A percentile compares a stretch with the other conserved stretches of the same genome.
These are phyloP conservation scores for Bruguiera hainesii DNA, from an alignment of 441 rosid species.

Conservation along the genomic window DNA sequence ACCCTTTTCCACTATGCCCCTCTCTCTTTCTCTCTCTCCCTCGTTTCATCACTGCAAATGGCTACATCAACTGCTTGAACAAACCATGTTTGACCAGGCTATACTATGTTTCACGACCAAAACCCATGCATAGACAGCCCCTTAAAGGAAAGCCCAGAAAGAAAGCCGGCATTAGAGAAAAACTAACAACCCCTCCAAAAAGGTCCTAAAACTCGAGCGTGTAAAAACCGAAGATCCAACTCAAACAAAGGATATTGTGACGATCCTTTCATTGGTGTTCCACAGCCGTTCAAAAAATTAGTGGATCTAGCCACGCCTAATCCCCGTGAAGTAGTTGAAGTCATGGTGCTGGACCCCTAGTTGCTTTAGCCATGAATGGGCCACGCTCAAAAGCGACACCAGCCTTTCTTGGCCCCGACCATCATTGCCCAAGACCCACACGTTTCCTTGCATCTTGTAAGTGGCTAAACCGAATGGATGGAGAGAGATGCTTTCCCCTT, in stretches of 20 bases:
- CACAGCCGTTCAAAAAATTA: background rate
- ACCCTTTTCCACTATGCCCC: background rate
- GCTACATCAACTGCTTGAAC: slow-evolving; percentile 4
- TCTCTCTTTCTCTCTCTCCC: background rate
- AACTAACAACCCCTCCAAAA: slow-evolving; percentile 13
- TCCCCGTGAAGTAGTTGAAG: slow-evolving; percentile 80
- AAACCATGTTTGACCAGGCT: slow-evolving; percentile 13
- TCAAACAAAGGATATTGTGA: slow-evolving; percentile 11
- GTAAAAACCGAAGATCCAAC: slow-evolving; percentile 6
- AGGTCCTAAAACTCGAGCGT: background rate
- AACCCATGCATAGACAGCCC: slow-evolving; percentile 15
- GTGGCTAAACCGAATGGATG: slow-evolving; percentile 86
- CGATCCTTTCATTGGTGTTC: slow-evolving; percentile 14
- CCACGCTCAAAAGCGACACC: slow-evolving; percentile 73
- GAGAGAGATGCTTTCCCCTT: slow-evolving; percentile 58
- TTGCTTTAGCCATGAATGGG: slow-evolving; percentile 98
- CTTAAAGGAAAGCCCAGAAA: background rate
- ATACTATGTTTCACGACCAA: slow-evolving; percentile 10
- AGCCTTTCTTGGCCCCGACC: slow-evolving; percentile 84
- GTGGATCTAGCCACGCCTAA: slow-evolving; percentile 50
- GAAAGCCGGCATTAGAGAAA: background rate
- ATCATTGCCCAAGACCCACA: slow-evolving; percentile 75
- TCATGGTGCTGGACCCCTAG: slow-evolving; percentile 95
- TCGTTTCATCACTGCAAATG: slow-evolving; percentile 23
- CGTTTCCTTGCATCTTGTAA: slow-evolving; percentile 93